phyloP scores from a whole-genome alignment of 2,329 filamentous ascomycete genomes.

The Colletotrichum coccodes region DNA sequence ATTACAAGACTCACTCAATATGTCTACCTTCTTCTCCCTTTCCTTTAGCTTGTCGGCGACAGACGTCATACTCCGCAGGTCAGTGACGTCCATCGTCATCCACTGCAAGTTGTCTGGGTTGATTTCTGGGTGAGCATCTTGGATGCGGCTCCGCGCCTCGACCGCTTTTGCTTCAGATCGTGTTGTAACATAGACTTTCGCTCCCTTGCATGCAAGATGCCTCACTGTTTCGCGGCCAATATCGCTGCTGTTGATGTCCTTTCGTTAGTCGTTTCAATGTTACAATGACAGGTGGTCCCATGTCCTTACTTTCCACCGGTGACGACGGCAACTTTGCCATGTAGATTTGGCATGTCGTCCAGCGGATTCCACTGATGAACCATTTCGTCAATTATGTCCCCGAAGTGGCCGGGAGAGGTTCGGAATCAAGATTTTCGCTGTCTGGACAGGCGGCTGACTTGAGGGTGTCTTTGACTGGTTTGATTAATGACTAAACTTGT shows the following conservation, averaged over 20 bases:
- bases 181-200: slow-evolving; percentile 39
- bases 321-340: slow-evolving; percentile 37
- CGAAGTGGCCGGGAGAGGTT: background rate
- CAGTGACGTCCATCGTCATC: slow-evolving; percentile 37
- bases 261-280: background rate
- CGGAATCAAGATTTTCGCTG: background rate
- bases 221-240: slow-evolving; percentile 38
- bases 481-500: background rate
- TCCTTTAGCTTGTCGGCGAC: slow-evolving; percentile 31
- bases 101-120: slow-evolving; percentile 30
- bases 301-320: slow-evolving; percentile 38
- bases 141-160: slow-evolving; percentile 7
- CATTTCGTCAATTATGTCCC: background rate
- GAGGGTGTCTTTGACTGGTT: too few relatives aligned
- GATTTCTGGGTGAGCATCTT: background rate
- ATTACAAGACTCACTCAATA: slow-evolving; percentile 35
- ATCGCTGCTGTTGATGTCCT: slow-evolving; percentile 29
- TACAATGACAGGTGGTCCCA: background rate
- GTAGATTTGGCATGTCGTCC: slow-evolving; percentile 30
- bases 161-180: slow-evolving; percentile 35
- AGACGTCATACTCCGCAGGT: slow-evolving; percentile 31
- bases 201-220: slow-evolving; percentile 36
- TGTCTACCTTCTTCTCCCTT: slow-evolving; percentile 36
- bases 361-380: background rate
- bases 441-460: background rate